A percentile compares a stretch with the other conserved stretches of the same genome.
Evolutionary conservation across 1,284 basidiomycete species (phyloP).

Genomic region (Ustilago sp.): DNA sequence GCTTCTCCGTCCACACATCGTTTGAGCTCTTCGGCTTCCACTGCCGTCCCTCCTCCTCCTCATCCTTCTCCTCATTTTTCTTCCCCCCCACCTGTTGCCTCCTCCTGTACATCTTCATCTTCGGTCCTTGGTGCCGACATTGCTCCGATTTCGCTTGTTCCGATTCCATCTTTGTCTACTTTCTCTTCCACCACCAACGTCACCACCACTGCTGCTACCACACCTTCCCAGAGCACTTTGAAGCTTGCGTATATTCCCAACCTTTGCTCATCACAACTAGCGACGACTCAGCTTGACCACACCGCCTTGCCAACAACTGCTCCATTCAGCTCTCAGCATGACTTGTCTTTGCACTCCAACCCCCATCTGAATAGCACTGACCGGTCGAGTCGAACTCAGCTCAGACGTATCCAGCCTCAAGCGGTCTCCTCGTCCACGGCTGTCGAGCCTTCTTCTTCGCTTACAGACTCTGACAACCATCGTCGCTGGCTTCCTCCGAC

Average conservation of each 20-base stretch:
- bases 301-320: background rate
- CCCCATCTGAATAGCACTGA: slow-evolving; percentile 2
- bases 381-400: background rate
- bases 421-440: background rate
- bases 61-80: background rate
- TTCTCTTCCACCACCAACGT: slow-evolving; percentile 22
- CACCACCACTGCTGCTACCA: slow-evolving; percentile 23
- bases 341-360: background rate
- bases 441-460: background rate
- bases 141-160: slow-evolving; percentile 11
- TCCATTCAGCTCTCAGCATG: slow-evolving; percentile 17
- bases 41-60: slow-evolving; percentile 12
- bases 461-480: background rate
- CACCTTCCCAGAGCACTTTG: slow-evolving; percentile 25
- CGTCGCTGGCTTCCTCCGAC: slow-evolving; percentile 16
- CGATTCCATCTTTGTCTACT: slow-evolving; percentile 13
- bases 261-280: background rate
- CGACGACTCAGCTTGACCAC: background rate
- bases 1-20: slow-evolving; percentile 16
- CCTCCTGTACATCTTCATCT: slow-evolving; percentile 9
- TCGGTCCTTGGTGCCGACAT: background rate
- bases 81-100: slow-evolving; percentile 4
- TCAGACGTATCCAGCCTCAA: background rate
- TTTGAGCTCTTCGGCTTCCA: slow-evolving; percentile 12
- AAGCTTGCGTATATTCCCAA: slow-evolving; percentile 12